phyloP scores from a whole-genome alignment of 1,284 basidiomycete genomes.

The Boletus sp. region DNA sequence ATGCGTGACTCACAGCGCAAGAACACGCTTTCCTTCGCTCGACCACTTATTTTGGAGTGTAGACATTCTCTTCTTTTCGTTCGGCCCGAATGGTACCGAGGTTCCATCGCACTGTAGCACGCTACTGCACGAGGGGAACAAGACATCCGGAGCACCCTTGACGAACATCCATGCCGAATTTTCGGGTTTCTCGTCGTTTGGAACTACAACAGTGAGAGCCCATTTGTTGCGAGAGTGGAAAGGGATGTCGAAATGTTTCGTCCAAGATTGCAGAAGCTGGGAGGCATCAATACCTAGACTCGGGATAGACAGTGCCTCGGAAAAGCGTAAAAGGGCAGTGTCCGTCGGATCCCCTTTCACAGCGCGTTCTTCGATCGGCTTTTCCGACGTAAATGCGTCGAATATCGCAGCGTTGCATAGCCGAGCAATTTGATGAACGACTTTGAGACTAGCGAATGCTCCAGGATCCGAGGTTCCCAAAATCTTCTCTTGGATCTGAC shows the following conservation, averaged over 20 bases:
- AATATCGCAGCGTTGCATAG: constrained; percentile 69
- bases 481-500: constrained; percentile 37
- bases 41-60: constrained; percentile 56
- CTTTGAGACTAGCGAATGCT: constrained; percentile 31
- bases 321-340: constrained; percentile 62
- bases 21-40: constrained; percentile 62
- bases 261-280: too few species aligned
- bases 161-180: constrained; percentile 52
- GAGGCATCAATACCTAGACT: constrained; percentile 26
- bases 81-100: constrained; percentile 43
- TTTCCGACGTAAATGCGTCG: constrained; percentile 39
- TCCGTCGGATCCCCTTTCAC: constrained; percentile 70
- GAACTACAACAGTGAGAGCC: constrained; percentile 47
- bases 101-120: constrained; percentile 45
- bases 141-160: constrained; percentile 65
- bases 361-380: constrained; percentile 47
- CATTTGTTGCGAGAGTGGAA: constrained; percentile 74
- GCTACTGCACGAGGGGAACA: constrained; percentile 51
- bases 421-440: constrained; percentile 50
- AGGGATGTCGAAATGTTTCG: constrained; percentile 54
- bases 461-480: constrained; percentile 15
- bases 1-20: constrained; percentile 50
- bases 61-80: too few species aligned
- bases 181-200: too few species aligned
- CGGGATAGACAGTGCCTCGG: constrained; percentile 48